Conservation (phyloP, 768 basidiomycete species). For the Termitomyces sp. region DNA sequence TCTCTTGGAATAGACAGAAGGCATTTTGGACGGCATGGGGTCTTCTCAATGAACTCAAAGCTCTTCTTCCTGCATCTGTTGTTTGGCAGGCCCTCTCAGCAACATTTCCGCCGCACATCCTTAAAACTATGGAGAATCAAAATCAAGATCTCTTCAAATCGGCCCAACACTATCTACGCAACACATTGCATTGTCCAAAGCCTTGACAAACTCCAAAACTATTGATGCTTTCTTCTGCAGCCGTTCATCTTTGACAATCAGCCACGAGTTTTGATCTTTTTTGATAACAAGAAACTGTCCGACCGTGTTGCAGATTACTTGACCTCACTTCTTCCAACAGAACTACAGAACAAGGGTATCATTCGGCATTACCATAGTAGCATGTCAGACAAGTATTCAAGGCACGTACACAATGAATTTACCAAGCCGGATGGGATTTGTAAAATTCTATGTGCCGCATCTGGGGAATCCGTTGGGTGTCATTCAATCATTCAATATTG, state of each 20-base stretch:
- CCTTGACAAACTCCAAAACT: constrained; percentile 20
- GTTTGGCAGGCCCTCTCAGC: constrained; percentile 5
- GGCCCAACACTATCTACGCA: constrained; percentile 26
- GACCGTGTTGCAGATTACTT: constrained; percentile 1
- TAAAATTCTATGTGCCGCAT: constrained; percentile 18
- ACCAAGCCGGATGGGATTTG: too few relatives aligned
- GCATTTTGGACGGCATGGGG: constrained; percentile 24
- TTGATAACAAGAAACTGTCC: constrained; percentile 3
- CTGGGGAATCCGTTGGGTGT: not conserved
- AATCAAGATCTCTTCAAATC: constrained; percentile 21
- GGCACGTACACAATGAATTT: constrained; percentile 17
- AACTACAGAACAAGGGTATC: constrained; percentile 11
- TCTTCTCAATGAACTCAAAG: not conserved
- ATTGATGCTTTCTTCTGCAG: constrained; percentile 18
- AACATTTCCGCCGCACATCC: constrained; percentile 22
- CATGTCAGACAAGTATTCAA: constrained; percentile 24
- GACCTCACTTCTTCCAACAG: constrained; percentile 5
- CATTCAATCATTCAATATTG: not conserved
- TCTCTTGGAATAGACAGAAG: constrained; percentile 13
- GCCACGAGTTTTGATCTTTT: too few relatives aligned
- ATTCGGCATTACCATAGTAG: constrained; percentile 22
- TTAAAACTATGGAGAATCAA: constrained; percentile 11
- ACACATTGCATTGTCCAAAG: constrained; percentile 20
- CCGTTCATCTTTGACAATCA: constrained; percentile 12
- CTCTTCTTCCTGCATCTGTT: not conserved